These are phyloP conservation scores for Sporodiniella umbellata DNA, from an alignment of 371 early-diverging fungal genomes.

Conservation along the genomic window DNA sequence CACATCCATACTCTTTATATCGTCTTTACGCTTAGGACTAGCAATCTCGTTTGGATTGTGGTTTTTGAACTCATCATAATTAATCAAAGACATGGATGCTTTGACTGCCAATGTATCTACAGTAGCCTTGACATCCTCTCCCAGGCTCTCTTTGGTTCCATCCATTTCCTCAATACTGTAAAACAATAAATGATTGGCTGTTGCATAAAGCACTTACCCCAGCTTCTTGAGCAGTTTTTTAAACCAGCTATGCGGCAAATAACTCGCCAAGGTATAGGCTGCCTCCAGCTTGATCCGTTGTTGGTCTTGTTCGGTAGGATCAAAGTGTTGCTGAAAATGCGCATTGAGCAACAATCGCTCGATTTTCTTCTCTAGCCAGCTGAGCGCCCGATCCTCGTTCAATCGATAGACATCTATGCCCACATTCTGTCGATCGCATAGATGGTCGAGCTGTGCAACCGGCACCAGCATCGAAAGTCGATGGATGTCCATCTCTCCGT, in stretches of 20 bases:
- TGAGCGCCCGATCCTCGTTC: conserved; percentile 8
- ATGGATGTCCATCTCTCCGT: conserved; percentile 14
- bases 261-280: conserved; percentile 20
- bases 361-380: conserved; percentile 23
- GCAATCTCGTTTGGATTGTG: no score
- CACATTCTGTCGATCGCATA: conserved; percentile 27
- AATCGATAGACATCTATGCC: conserved; percentile 17
- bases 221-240: conserved; percentile 9
- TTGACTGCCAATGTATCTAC: no score
- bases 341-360: conserved; percentile 4
- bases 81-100: no score
- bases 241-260: conserved; percentile 20
- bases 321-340: conserved; percentile 2
- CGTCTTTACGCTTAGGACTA: conserved; percentile 7
- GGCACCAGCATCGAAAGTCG: conserved; percentile 9
- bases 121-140: no score
- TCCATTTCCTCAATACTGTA: no score
- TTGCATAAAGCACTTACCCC: conserved; percentile 16
- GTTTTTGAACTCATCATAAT: no score
- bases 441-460: conserved; percentile 15
- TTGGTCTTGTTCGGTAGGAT: background rate
- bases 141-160: no score
- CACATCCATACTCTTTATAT: conserved; percentile 3
- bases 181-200: no score
- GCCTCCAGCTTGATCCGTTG: conserved; percentile 13